phyloP scores from a whole-genome alignment of 2,329 filamentous ascomycete genomes.

The Eutypa lata region DNA sequence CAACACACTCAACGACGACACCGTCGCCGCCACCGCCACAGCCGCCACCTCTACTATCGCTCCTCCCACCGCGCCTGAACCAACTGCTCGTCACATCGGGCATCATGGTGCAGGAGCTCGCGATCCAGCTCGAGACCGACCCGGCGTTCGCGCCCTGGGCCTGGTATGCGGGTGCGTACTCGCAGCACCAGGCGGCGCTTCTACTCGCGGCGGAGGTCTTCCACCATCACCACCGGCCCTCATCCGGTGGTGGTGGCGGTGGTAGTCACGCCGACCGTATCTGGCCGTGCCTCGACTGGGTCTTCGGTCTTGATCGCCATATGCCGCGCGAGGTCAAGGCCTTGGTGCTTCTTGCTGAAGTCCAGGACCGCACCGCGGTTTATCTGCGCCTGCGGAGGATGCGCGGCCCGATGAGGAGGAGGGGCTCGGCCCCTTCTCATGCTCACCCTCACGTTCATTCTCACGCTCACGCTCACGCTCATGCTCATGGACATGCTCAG shows the following conservation, averaged over 20 bases:
- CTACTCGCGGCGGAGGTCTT: slow-evolving; percentile 67
- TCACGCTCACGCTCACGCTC: not conserved
- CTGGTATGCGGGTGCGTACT: slow-evolving; percentile 70
- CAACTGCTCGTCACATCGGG: slow-evolving; percentile 63
- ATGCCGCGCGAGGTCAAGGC: slow-evolving; percentile 55
- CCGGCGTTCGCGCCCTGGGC: slow-evolving; percentile 53
- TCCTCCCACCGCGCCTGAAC: slow-evolving; percentile 59
- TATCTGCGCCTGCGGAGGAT: slow-evolving; percentile 59
- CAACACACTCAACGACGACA: no score
- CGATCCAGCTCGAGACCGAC: slow-evolving; percentile 44
- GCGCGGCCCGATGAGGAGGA: slow-evolving; percentile 11
- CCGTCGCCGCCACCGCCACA: no score
- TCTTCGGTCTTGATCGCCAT: slow-evolving; percentile 59
- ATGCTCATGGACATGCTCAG: no score
- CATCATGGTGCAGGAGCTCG: slow-evolving; percentile 46
- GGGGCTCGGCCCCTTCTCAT: not conserved
- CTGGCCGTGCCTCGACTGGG: slow-evolving; percentile 69
- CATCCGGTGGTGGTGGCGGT: no score
- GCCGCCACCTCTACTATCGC: no score
- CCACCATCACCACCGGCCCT: slow-evolving; percentile 31
- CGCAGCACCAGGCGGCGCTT: slow-evolving; percentile 70
- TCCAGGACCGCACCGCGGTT: slow-evolving; percentile 57
- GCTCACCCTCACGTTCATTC: not conserved
- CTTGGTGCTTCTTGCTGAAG: slow-evolving; percentile 57
- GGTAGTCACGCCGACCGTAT: slow-evolving; percentile 51